Conservation (phyloP, 345 rosid species). For the Streptanthus diversifolius region DNA sequence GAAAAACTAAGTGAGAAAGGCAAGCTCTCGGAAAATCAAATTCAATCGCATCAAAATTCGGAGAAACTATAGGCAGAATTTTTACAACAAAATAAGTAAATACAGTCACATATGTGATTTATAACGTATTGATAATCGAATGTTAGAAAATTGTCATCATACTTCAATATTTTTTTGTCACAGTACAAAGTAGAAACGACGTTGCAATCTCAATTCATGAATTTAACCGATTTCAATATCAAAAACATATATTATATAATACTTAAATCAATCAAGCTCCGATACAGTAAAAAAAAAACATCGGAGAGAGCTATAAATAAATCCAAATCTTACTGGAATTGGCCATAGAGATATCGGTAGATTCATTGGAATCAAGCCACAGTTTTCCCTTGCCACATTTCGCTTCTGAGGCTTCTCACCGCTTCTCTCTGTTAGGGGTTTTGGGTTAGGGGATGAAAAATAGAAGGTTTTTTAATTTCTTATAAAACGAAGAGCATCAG, state of each 20-base stretch:
- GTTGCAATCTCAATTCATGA: not conserved
- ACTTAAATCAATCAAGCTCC: not conserved
- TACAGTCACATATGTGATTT: not conserved
- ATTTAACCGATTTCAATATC: not conserved
- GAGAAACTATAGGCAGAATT: too few relatives aligned
- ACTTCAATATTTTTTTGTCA: not conserved
- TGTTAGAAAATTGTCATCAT: too few relatives aligned
- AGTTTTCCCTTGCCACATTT: slow-evolving; percentile 64
- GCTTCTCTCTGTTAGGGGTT: slow-evolving; percentile 14
- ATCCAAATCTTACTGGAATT: slow-evolving; percentile 49
- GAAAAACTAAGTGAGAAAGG: too few relatives aligned
- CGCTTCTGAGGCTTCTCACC: slow-evolving; percentile 59
- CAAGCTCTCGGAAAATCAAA: too few relatives aligned
- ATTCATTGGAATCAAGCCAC: slow-evolving; percentile 73
- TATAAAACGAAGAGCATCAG: too few relatives aligned
- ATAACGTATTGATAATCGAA: too few relatives aligned
- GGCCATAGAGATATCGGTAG: slow-evolving; percentile 67
- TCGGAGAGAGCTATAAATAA: not conserved
- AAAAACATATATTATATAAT: not conserved
- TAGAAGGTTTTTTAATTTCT: too few relatives aligned
- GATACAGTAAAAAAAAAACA: not conserved
- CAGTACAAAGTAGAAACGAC: not conserved
- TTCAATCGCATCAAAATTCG: too few relatives aligned
- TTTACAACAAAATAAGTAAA: not conserved
- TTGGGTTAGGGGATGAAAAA: not conserved